Conservation (phyloP, 2,329 filamentous ascomycete genomes). For the Lizonia empirigonia region DNA sequence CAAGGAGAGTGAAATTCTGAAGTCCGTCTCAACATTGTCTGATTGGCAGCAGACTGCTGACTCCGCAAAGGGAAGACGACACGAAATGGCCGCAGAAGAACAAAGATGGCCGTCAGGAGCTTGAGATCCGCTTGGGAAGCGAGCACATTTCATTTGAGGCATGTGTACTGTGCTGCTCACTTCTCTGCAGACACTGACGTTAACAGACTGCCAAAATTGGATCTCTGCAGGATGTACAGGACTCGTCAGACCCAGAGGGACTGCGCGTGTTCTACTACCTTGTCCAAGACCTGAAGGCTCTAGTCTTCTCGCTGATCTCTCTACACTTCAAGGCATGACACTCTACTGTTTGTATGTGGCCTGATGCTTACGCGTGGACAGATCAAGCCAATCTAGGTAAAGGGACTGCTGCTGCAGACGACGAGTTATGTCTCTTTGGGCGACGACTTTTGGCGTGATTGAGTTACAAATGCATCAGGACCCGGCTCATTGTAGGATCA, state of each 20-base stretch:
- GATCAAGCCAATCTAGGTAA: conserved; percentile 72
- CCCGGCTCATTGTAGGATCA: background rate
- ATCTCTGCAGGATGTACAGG: conserved; percentile 93
- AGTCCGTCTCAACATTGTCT: conserved; percentile 61
- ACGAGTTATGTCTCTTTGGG: conserved; percentile 21
- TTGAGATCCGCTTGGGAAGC: conserved; percentile 90
- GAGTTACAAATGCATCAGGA: conserved; percentile 13
- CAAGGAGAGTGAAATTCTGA: conserved; percentile 95
- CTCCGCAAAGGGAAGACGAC: conserved; percentile 81
- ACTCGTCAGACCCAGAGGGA: conserved; percentile 94
- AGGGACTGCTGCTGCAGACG: background rate
- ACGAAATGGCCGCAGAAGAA: conserved; percentile 99
- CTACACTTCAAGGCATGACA: conserved; percentile 85
- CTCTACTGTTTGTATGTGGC: background rate
- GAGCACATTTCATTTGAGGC: conserved; percentile 99
- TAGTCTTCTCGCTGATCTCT: conserved; percentile 95
- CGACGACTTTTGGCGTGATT: conserved; percentile 3
- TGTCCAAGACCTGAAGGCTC: conserved; percentile 93
- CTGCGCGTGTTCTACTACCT: conserved; percentile 98
- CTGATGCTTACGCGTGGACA: conserved; percentile 33
- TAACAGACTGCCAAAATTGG: conserved; percentile 94
- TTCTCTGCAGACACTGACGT: conserved; percentile 27
- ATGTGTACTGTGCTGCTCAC: conserved; percentile 30
- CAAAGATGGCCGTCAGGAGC: conserved; percentile 94
- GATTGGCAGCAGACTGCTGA: conserved; percentile 3